phyloP scores from a whole-genome alignment of 148 eudicot species.

The Fallopia convolvulus region DNA sequence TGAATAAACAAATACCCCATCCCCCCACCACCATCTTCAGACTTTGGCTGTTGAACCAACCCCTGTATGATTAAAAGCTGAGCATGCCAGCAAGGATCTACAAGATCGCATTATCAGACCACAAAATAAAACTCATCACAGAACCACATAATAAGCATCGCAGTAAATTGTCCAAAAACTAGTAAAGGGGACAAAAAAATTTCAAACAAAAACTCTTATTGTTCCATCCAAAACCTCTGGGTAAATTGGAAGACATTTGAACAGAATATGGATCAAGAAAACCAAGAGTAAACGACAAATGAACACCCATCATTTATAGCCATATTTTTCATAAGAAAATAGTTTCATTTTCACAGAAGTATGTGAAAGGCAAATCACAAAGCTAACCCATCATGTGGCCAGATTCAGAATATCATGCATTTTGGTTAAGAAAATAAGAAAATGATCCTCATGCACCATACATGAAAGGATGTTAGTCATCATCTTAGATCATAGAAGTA shows the following conservation, averaged over 20 bases:
- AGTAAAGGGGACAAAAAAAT: neutral
- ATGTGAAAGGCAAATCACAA: neutral
- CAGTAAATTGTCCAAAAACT: neutral
- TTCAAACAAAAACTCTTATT: neutral
- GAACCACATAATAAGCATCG: neutral
- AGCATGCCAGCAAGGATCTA: neutral
- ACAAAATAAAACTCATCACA: neutral
- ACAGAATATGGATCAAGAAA: neutral
- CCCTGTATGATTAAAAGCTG: neutral
- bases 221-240: neutral
- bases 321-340: neutral
- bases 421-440: neutral
- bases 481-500: neutral
- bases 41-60: neutral
- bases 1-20: too few relatives aligned
- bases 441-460: neutral
- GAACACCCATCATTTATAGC: neutral
- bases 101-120: neutral
- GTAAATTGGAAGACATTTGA: neutral
- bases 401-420: neutral
- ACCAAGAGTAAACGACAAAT: neutral
- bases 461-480: neutral
- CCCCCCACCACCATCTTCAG: too few relatives aligned
- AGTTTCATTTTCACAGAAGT: neutral
- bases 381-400: neutral